Base-by-base conservation (phyloP, 2,329 filamentous ascomycete genomes). In the Ilyonectria sp. region DNA sequence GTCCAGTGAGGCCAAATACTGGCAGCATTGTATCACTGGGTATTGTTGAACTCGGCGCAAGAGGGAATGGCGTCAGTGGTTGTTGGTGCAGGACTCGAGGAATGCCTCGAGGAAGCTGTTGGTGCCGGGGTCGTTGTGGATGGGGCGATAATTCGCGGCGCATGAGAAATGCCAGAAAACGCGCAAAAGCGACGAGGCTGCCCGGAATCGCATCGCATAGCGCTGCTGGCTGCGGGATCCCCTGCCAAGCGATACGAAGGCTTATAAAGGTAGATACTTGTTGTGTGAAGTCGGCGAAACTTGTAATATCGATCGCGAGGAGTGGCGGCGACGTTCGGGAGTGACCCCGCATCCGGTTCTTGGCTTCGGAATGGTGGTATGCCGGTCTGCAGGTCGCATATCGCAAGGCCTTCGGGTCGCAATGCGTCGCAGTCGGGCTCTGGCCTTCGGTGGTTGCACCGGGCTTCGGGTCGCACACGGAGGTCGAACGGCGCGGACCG, bases 381-480 rank as follows among this genome's bases (percentile, higher is more conserved):
- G 29, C 17, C 37, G 23, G 29, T 43, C 21, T 46, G 31, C 17
- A 57, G 19, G 53, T 47, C 52, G 46, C 33, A 19, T 26, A 21
- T 65, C 33, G 47, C n/a, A 21, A 47, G 33, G 59, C 53, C 31
- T 44, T 33, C 53, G 54, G 23, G 53, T 47, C 29, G 54, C 57
- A 43, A 68, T 63, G 63, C 23, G 23, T 23, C 44, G 55, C 67
- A 44, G 55, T 69, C 43, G 35, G 49, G 33, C 17, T 46, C 49
- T 47, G 54, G 19, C 60, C 61, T 54, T 73, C 65, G 62, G 68
- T 46, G 19, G 46, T 55, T 63, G 58, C 56, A 60, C 66, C 69
- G 67, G 37, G 54, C 58, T 21, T 71, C 74, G 68, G 69, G 74
- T 76, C 69, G 72, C 68, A 76, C 74, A 75, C 69, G 68, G 67